Percentiles rank a stretch among this genome's conserved stretches.
phyloP scores from a whole-genome alignment of 306 rosid species.

The Quercus robur region DNA sequence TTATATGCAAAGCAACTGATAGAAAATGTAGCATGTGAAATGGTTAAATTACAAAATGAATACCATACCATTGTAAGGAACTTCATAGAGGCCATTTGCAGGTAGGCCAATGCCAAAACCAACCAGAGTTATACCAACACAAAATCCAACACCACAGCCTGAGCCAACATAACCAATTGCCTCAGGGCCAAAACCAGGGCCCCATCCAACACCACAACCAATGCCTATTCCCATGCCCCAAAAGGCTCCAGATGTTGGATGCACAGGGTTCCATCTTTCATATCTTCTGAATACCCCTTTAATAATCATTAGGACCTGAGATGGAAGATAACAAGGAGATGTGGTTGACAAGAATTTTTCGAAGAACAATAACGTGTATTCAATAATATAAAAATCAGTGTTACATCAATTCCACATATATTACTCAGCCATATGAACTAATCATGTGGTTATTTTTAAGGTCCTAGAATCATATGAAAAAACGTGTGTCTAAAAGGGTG shows the following conservation, averaged over 20 bases:
- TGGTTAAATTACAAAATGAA: background rate
- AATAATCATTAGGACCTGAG: conserved; percentile 69
- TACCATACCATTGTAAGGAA: conserved; percentile 58
- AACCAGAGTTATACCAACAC: conserved; percentile 75
- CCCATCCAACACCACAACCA: conserved; percentile 99
- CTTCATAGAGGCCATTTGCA: conserved; percentile 47
- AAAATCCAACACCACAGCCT: conserved; percentile 92
- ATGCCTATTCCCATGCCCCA: conserved; percentile 95
- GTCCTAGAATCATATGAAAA: background rate
- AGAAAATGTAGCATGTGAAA: conserved; percentile 5
- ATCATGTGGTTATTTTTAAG: background rate
- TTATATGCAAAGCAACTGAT: background rate
- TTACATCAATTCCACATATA: background rate
- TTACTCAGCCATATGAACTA: background rate
- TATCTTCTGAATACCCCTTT: conserved; percentile 70
- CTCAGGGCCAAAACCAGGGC: conserved; percentile 99
- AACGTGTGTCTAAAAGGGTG: background rate
- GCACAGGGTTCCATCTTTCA: conserved; percentile 89
- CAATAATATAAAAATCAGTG: background rate
- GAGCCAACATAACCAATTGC: conserved; percentile 91
- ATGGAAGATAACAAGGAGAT: conserved; percentile 6
- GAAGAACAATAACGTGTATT: background rate
- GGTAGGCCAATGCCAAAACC: conserved; percentile 90
- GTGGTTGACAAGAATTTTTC: background rate
- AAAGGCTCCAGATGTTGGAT: conserved; percentile 86